These are phyloP conservation scores for Volvox carteri DNA, from an alignment of 163 green algal genomes.

Conservation along the genomic window DNA sequence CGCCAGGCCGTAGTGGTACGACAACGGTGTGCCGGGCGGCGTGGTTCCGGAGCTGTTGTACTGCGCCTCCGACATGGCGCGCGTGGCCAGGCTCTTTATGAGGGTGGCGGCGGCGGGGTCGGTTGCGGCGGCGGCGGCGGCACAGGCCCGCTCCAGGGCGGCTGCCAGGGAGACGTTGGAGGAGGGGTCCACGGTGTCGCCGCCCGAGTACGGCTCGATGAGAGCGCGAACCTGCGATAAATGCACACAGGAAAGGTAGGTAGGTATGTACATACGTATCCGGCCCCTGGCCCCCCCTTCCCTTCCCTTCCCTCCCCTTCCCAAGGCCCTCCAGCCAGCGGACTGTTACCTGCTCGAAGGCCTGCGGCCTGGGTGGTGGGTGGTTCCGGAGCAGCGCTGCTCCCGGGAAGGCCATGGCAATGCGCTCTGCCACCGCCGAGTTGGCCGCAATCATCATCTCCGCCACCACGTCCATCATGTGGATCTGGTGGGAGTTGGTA, in stretches of 20 bases:
- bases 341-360: slow-evolving; percentile 79
- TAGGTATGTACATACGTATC: too few species aligned
- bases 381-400: slow-evolving; percentile 83
- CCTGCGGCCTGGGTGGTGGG: slow-evolving; percentile 75
- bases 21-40: slow-evolving; percentile 55
- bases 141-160: slow-evolving; percentile 63
- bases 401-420: slow-evolving; percentile 72
- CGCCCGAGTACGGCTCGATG: slow-evolving; percentile 33
- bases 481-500: background rate
- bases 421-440: slow-evolving; percentile 76
- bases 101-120: slow-evolving; percentile 67
- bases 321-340: too few species aligned
- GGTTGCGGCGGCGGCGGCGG: slow-evolving; percentile 40
- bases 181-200: slow-evolving; percentile 62
- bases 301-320: too few species aligned
- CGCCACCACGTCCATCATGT: slow-evolving; percentile 87
- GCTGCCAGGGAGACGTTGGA: slow-evolving; percentile 65
- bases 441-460: slow-evolving; percentile 94
- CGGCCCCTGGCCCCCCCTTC: too few species aligned
- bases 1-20: slow-evolving; percentile 85
- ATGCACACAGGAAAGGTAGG: too few species aligned
- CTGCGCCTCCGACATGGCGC: slow-evolving; percentile 84
- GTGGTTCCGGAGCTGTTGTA: slow-evolving; percentile 77
- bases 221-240: slow-evolving; percentile 33
- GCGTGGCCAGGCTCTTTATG: slow-evolving; percentile 77